Conservation (phyloP, 2,329 filamentous ascomycete species). For the Blastomyces emzantsi region DNA sequence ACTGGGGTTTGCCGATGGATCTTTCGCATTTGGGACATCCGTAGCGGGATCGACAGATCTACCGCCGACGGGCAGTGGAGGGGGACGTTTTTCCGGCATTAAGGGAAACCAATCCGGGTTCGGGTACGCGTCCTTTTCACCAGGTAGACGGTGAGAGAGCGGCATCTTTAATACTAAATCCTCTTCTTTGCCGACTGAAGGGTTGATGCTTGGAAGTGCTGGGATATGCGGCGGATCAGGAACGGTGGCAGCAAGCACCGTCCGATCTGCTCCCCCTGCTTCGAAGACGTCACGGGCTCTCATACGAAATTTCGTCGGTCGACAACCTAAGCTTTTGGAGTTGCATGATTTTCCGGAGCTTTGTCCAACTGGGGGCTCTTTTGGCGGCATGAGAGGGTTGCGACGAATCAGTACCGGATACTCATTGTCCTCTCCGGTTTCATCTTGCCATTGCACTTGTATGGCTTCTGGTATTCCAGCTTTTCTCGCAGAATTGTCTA, state of each 20-base stretch:
- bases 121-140: neutral
- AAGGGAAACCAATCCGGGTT: neutral
- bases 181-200: neutral
- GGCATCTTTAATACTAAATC: neutral
- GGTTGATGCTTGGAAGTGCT: neutral
- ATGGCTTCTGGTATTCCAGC: neutral
- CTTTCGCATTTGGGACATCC: neutral
- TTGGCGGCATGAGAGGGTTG: neutral
- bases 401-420: neutral
- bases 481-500: neutral
- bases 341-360: neutral
- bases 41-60: too few relatives aligned
- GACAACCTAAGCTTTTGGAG: neutral
- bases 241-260: neutral
- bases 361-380: neutral
- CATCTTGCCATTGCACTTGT: neutral
- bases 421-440: neutral
- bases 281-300: neutral
- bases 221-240: neutral
- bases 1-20: neutral
- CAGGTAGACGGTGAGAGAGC: neutral
- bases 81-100: neutral
- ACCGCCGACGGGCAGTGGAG: neutral
- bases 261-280: neutral
- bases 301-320: neutral